A percentile compares a stretch with the other conserved stretches of the same genome.
Evolutionary conservation across 2,329 filamentous ascomycete genomes (phyloP).

Genomic region (Ophiostoma fasciatum): DNA sequence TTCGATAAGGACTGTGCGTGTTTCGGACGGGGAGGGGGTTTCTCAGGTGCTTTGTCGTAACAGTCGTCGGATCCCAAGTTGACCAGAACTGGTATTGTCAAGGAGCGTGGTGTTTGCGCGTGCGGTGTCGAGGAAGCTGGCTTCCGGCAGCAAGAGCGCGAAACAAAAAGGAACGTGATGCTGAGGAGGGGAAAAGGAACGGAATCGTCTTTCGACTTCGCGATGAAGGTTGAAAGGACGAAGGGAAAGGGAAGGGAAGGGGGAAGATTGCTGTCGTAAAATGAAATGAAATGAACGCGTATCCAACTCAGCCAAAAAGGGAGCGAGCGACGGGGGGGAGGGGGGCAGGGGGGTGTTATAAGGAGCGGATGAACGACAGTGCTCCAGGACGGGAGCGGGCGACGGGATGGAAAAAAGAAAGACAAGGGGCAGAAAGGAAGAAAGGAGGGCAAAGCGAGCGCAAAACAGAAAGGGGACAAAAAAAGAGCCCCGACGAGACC

Average conservation of each 20-base stretch:
- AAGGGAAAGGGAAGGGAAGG: neutral
- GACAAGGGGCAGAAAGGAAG: neutral
- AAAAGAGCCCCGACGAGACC: no score
- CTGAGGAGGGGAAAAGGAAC: neutral
- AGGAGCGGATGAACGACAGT: conserved; percentile 6
- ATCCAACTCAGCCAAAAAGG: neutral
- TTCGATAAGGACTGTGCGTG: neutral
- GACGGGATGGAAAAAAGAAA: neutral
- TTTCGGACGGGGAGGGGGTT: neutral
- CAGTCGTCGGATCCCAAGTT: conserved; percentile 9
- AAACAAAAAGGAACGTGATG: conserved; percentile 5
- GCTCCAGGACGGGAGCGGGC: neutral
- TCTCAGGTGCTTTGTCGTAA: neutral
- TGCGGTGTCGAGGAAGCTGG: neutral
- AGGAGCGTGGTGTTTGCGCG: conserved; percentile 4
- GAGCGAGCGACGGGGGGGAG: neutral
- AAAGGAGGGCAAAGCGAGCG: neutral
- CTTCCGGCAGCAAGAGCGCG: neutral
- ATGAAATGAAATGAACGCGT: conserved; percentile 2
- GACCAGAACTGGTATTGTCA: conserved; percentile 10
- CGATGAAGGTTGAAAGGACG: conserved; percentile 4
- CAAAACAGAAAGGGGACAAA: conserved; percentile 1
- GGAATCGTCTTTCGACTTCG: conserved; percentile 1
- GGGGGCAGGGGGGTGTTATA: conserved; percentile 4
- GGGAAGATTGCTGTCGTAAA: no score